Base-by-base conservation (phyloP, 1,284 basidiomycete species). In the Dichomitus squalens region DNA sequence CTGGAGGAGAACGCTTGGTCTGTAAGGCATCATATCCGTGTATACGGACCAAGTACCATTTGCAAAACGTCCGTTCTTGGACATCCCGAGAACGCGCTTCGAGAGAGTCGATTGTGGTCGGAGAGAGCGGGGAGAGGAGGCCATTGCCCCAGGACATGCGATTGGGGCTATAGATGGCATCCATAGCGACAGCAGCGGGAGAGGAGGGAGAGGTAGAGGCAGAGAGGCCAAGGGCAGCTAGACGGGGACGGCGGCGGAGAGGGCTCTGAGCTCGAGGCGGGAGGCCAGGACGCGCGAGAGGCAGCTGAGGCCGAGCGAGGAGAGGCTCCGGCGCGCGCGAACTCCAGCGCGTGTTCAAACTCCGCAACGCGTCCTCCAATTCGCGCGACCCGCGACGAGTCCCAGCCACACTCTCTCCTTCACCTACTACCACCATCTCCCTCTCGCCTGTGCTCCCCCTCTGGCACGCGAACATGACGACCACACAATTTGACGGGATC, bases 31-130 rank as follows among this genome's bases (percentile, higher is more conserved):
- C 31, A 46, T 54, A 27, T 48, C 59, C 47, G 46, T n/a, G 55
- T 40, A 34, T 12, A 14, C 20, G 31, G 5, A 36, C 25, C 18
- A 49, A 33, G 36, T 51, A 92, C 92, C 92, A 95, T 85, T 93
- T 94, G 72, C 93, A 93, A 71, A 95, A 95, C 0, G 92, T 93
- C 52, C 77, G 64, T 69, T 90, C 85, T 70, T 92, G 90, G 11
- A 88, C 85, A 68, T 85, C 81, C 60, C 86, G 75, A 40, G 86
- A 87, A 56, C 82, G 79, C 43, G 81, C 73, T 72, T 88, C 87
- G 49, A 88, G 76, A 23, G 82, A 81, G 43, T 83, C 82, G 77
- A 85, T 79, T 44, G 52, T 56, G 48, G 46, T 60, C 8, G 63
- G 60, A 7, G 59, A 64, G 16, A 64, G 57, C 31, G 62, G 62